Evolutionary conservation across 805 yeast species (phyloP).

Genomic region (Ogataea trehalophila): DNA sequence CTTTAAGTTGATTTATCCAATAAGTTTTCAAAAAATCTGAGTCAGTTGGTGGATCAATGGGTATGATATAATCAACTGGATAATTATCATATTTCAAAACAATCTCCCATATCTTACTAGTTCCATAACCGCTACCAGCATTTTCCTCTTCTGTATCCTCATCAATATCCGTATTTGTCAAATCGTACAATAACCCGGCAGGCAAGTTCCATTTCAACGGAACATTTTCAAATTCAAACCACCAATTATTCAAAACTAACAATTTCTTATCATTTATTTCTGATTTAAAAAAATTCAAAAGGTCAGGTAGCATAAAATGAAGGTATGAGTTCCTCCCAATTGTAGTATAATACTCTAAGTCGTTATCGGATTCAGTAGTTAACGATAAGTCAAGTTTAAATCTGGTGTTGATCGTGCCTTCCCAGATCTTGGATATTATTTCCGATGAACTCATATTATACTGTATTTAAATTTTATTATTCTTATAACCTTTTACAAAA

Average conservation of each 20-base stretch:
- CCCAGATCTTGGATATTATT: slow-evolving; percentile 40
- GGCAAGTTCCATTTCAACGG: slow-evolving; percentile 80
- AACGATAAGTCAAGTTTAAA: slow-evolving; percentile 22
- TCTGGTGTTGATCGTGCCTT: slow-evolving; percentile 45
- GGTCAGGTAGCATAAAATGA: slow-evolving; percentile 35
- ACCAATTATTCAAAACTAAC: slow-evolving; percentile 32
- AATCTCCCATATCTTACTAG: slow-evolving; percentile 39
- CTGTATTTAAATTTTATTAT: no score
- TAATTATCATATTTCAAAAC: slow-evolving; percentile 36
- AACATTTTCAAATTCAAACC: slow-evolving; percentile 63
- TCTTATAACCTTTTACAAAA: no score
- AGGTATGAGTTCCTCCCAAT: slow-evolving; percentile 48
- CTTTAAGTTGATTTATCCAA: slow-evolving; percentile 80
- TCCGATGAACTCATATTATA: slow-evolving; percentile 26
- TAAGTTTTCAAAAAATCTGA: slow-evolving; percentile 37
- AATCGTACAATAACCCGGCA: slow-evolving; percentile 61
- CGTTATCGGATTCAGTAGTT: slow-evolving; percentile 1
- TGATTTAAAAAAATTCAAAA: slow-evolving; percentile 36
- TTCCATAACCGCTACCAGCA: slow-evolving; percentile 13
- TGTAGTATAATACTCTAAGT: slow-evolving; percentile 15
- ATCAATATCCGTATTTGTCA: slow-evolving; percentile 6
- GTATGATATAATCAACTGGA: slow-evolving; percentile 42
- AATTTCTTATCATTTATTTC: slow-evolving; percentile 20
- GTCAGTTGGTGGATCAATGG: slow-evolving; percentile 20
- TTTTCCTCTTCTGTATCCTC: neutral